Base-by-base conservation (phyloP, 352 stramenopile species). In the Blastocystis sp. region DNA sequence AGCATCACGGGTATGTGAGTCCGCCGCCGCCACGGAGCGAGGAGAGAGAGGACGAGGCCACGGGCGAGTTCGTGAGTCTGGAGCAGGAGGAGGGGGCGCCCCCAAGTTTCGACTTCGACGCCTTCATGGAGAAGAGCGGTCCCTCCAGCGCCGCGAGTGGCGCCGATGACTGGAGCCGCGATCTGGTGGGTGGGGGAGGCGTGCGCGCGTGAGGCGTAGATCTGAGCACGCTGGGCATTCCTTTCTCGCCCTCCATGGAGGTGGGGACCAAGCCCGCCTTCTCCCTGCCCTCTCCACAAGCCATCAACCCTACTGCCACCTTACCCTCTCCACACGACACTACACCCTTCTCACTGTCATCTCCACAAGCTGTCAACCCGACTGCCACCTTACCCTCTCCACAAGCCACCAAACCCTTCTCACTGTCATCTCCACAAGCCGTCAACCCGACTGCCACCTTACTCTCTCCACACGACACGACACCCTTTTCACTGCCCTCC, bases 151-250 rank as follows among this genome's bases (percentile, higher is more conserved):
- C 14, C 48, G 5, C 5, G 5, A 14, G 48, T 7, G 48, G 48
- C 48, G 48, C 5, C 5, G 48, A 56, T 14, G 48, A 56, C 48
- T 56, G 48, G 5, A 56, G 48, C 48, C 48, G 48, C 48, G 48
- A 56, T 56, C 48, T 56, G 48, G 48, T 56, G 48, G 48, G 48
- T 56, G 48, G 48, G 48, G 0, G 0, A 56, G 5, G 48, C 5
- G 48, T 56, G 48, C 5, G 48, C 5, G 48, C 48, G 48, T 56
- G 59, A 45, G 28, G 40, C 11, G 45, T 64, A 52, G 70, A 81
- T 40, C 59, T 81, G 40, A 81, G 70, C 60, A 52, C 70, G 28
- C 23, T 81, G 41, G 70, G 70, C 2, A 81, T 81, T 64, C 70
- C 70, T 4, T 81, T 66, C 48, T 56, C 67, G 11, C 67, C 67